Percentiles rank a stretch among this genome's conserved stretches.
Conservation (phyloP, 371 early-diverging fungal genomes). For the Amoeboaphelidium occidentale region DNA sequence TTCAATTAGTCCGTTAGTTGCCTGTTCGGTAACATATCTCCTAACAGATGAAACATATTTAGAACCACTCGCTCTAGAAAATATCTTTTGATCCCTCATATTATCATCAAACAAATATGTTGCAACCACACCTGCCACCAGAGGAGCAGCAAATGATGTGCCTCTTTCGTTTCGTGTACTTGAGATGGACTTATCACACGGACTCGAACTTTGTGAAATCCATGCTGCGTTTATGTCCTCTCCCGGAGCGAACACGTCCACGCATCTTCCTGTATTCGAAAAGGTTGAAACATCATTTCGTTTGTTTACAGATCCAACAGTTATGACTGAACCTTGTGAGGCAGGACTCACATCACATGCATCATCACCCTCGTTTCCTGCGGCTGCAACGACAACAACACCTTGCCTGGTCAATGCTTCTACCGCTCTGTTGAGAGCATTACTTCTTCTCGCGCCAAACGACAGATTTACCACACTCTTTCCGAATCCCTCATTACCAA, state of each 20-base stretch:
- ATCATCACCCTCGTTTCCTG: conserved; percentile 28
- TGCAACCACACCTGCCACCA: not conserved
- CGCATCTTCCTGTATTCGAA: conserved; percentile 18
- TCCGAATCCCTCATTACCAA: too few species aligned
- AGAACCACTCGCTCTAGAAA: too few species aligned
- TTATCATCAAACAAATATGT: not conserved
- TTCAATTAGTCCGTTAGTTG: too few species aligned
- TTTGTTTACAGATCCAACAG: conserved; percentile 43
- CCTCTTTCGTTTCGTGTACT: not conserved
- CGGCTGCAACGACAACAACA: conserved; percentile 29
- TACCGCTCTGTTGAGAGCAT: conserved; percentile 44
- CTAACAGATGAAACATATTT: too few species aligned
- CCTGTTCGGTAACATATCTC: too few species aligned
- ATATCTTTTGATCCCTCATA: too few species aligned
- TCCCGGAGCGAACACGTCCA: conserved; percentile 22
- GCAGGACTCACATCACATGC: conserved; percentile 27
- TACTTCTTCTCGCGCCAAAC: conserved; percentile 18
- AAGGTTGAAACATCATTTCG: conserved; percentile 13
- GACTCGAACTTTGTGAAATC: conserved; percentile 2
- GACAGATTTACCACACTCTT: too few species aligned
- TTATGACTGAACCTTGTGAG: conserved; percentile 17
- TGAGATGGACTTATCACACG: not conserved
- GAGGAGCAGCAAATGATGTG: not conserved
- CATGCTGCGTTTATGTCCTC: conserved; percentile 6
- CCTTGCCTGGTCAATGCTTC: conserved; percentile 27